Evolutionary conservation across 2,329 filamentous ascomycete genomes (phyloP), one percentile per base, ranked within the genome.

Genomic region (Aspergillus sp.): DNA sequence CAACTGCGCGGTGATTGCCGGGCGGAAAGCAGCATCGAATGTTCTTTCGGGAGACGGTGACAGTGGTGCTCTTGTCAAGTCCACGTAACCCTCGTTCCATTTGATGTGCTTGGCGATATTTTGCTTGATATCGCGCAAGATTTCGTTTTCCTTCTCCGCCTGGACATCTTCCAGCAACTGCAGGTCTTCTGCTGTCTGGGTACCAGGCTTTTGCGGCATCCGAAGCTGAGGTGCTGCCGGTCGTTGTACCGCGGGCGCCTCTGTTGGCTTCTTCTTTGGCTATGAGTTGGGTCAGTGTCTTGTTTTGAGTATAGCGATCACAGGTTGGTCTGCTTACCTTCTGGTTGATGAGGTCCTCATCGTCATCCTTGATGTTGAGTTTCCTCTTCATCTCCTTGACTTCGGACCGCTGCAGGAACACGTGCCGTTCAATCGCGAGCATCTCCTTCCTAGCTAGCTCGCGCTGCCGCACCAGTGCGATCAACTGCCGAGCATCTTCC

Each of bases 331-430:
- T 48, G 63, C 78, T 67, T 75, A 91, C 88, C 81, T 93, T 95
- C 66, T 93, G 88, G 71, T 95, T 94, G 72, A 95, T 84, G 59
- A 95, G 79, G 64, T 96, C 90, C 59, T 97, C 91, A 60, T 97
- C 93, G 59, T 95, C 88, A 55, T 82, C 84, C 71, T 93, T 94
- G 74, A 97, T 91, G 57, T 85, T 83, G 52, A 96, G 79, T 60
- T 86, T 86, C 61, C 88, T 76, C 76, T 97, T 97, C 67, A 86
- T 83, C 53, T 91, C 83, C 74, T 94, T 95, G 55, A 97, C 79
- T 61, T 82, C 81, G 47, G 79, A 77, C 40, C 93, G 82, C 63
- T 94, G 83, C 64, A 94, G 81, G 65, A 95, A 97, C 44, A 97
- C 79, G 45, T 79, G 75, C 48, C 82, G 82, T 54, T 95, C 90